Evolutionary conservation across 108 stramenopile species (phyloP).

Genomic region (Skeletonema potamos): DNA sequence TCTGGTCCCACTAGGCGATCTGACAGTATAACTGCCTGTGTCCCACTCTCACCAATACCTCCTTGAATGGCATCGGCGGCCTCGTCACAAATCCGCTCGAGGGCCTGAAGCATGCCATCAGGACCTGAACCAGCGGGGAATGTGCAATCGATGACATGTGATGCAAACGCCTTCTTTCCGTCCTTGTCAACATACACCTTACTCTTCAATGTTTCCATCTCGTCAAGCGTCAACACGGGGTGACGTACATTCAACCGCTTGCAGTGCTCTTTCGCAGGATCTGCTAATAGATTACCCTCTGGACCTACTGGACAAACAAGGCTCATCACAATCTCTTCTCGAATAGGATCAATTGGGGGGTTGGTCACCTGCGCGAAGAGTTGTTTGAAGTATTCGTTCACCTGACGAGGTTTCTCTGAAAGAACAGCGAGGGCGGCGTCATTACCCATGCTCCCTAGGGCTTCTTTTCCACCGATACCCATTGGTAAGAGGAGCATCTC

Average conservation of each 20-base stretch:
- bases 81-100: constrained; percentile 92
- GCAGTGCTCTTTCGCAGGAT: constrained; percentile 74
- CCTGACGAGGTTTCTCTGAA: constrained; percentile 89
- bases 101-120: constrained; percentile 91
- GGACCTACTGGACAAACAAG: constrained; percentile 95
- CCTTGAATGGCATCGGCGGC: constrained; percentile 92
- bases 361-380: constrained; percentile 99
- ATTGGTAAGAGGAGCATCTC: constrained; percentile 95
- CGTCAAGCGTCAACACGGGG: constrained; percentile 90
- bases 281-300: constrained; percentile 88
- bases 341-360: constrained; percentile 97
- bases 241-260: constrained; percentile 84
- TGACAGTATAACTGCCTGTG: constrained; percentile 88
- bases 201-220: constrained; percentile 93
- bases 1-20: constrained; percentile 89
- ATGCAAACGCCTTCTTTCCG: constrained; percentile 73
- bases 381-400: constrained; percentile 98
- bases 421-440: constrained; percentile 96
- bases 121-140: constrained; percentile 87
- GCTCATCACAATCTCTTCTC: constrained; percentile 98
- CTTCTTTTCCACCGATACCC: constrained; percentile 93
- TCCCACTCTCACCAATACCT: constrained; percentile 71
- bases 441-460: constrained; percentile 97
- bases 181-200: constrained; percentile 63
- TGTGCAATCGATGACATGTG: constrained; percentile 89